Evolutionary conservation across 2,329 filamentous ascomycete genomes (phyloP), one percentile per base, ranked within the genome.

Genomic region (Hymenoscyphus linearis): DNA sequence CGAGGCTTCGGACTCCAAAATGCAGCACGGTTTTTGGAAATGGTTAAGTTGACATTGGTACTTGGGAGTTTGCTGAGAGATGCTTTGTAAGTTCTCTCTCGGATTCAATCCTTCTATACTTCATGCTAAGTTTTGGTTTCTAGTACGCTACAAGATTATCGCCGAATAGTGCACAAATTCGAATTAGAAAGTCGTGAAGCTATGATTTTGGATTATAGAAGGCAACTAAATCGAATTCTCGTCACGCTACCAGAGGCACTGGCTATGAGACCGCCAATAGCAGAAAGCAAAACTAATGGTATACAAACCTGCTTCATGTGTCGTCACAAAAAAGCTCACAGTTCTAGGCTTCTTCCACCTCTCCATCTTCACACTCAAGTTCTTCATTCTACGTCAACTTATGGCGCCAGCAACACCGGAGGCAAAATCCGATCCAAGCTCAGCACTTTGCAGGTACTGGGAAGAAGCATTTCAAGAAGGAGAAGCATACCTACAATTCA

Each of bases 391-490:
- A 53, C 73, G 78, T 3, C 77, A 76, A 0, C 70, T 80, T 1
- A 79, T 80, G 76, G 75, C 74, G 14, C 78, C 78, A 4, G 77
- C 77, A 1, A 78, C 76, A 1, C 75, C 74, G 56, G 71, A 70
- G 1, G 74, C 78, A 6, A 79, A 78, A 34, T 76, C 78, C 13
- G 69, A 74, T 34, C 68, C 71, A 2, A 31, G n/a, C 26, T 64
- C 61, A 18, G 40, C 57, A 4, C 40, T 65, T 2, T 60, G 62
- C 25, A 26, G 40, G 10, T 57, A 65, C 18, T 65, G 61, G 27
- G 25, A 18, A n/a, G 14, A 36, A 9, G 61, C 63, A 3, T 10
- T 66, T 18, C 18, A 25, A 3, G 63, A 63, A 59, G 61, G 63
- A n/a, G 59, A 66, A 22, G 40, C 26, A n/a, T 65, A 65, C 16